These are phyloP conservation scores for Melaleuca quinquenervia DNA, from an alignment of 345 rosid species.

Conservation along the genomic window DNA sequence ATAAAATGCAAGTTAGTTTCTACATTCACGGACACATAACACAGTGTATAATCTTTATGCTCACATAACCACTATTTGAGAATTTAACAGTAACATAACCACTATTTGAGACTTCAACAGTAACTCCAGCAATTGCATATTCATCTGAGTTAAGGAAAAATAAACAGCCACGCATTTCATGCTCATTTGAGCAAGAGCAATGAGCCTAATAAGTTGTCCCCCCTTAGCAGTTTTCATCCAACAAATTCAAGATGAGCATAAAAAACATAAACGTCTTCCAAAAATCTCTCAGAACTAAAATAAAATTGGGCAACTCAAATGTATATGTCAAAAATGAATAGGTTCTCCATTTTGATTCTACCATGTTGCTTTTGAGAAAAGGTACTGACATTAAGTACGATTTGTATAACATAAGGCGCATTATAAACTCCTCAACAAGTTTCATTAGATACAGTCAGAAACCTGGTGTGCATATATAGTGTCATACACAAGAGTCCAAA, in stretches of 20 bases:
- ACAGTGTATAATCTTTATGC: neutral
- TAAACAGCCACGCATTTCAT: neutral
- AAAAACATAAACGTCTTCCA: neutral
- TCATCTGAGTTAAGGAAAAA: neutral
- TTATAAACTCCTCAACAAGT: neutral
- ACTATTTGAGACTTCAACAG: neutral
- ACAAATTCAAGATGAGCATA: neutral
- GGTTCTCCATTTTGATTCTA: neutral
- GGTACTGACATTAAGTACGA: neutral
- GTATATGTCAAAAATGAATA: neutral
- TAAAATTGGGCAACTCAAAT: neutral
- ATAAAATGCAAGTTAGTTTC: neutral
- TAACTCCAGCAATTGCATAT: neutral
- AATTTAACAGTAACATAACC: neutral
- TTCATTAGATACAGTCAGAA: neutral
- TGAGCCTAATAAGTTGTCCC: neutral
- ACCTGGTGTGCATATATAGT: constrained; percentile 98
- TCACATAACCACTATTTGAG: neutral
- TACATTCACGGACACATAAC: neutral
- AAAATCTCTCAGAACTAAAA: neutral
- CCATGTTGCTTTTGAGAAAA: neutral
- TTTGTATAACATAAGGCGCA: neutral
- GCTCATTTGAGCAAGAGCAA: neutral
- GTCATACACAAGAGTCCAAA: constrained; percentile 92
- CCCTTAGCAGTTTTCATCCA: neutral